A percentile compares a stretch with the other conserved stretches of the same genome.
phyloP scores from a whole-genome alignment of 1,284 basidiomycete species.

The Pseudomicrostroma phylloplanum region DNA sequence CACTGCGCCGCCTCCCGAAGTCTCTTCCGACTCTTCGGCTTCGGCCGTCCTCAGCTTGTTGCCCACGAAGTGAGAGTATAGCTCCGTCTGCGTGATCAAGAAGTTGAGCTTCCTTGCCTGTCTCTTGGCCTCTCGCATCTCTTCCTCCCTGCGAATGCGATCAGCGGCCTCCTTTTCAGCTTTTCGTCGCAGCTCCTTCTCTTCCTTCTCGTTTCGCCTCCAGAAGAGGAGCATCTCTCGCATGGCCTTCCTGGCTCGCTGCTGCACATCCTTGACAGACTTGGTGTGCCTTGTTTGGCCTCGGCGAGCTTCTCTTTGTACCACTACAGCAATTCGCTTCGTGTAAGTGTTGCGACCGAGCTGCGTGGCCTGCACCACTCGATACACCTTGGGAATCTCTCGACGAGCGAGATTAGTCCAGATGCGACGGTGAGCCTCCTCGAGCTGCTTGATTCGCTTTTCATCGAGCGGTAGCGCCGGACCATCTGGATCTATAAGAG shows the following conservation, averaged over 20 bases:
- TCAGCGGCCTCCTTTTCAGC: conserved; percentile 66
- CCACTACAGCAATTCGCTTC: conserved; percentile 70
- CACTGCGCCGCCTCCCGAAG: conserved; percentile 41
- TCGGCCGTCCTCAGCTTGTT: conserved; percentile 95
- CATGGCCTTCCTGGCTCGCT: conserved; percentile 80
- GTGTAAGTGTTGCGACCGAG: conserved; percentile 57
- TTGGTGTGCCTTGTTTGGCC: conserved; percentile 74
- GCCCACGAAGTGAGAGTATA: conserved; percentile 98
- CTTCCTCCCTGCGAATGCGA: conserved; percentile 78
- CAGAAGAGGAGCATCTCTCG: conserved; percentile 82
- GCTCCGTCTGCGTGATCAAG: conserved; percentile 95
- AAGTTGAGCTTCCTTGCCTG: conserved; percentile 97
- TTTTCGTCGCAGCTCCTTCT: conserved; percentile 77
- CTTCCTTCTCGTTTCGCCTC: conserved; percentile 95
- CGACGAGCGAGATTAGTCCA: conserved; percentile 49
- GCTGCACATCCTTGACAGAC: conserved; percentile 77
- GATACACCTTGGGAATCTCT: conserved; percentile 48
- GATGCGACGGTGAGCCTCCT: conserved; percentile 45
- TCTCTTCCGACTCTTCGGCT: conserved; percentile 69
- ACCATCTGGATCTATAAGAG: conserved; percentile 12
- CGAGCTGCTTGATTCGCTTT: conserved; percentile 31
- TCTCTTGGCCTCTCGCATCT: conserved; percentile 87
- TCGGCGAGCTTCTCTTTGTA: conserved; percentile 72
- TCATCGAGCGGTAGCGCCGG: conserved; percentile 12
- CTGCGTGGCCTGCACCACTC: conserved; percentile 41